Evolutionary conservation across 2,329 filamentous ascomycete species (phyloP), one percentile per base, ranked within the genome.

Genomic region (Aphanoascus verrucosus): DNA sequence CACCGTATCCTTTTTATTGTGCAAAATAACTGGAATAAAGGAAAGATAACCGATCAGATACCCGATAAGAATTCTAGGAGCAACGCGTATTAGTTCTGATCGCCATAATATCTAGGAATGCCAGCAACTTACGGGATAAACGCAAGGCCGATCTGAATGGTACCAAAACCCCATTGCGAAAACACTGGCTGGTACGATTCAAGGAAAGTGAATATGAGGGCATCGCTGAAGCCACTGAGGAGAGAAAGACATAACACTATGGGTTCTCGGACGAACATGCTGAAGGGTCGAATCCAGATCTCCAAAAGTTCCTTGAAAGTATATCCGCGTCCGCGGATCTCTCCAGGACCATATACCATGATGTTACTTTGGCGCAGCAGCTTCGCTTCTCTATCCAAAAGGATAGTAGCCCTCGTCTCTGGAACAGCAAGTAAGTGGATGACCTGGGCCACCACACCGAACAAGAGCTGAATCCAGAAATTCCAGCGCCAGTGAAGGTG

Each of bases 301-400:
- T 72, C 69, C 31, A 80, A 55, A 12, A 85, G 69, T 58, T 84
- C 80, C 56, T 72, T 74, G 49, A 70, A 68, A 1, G 76, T 75
- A 62, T 85, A 77, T 44, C 79, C 74, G 52, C 77, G 72, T 11
- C 69, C 67, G 7, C 78, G 73, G 14, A 88, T 75, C 68, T 93
- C 87, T 56, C 85, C 81, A 0, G 85, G 85, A 1, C 86, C 86
- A 64, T 79, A 87, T 57, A 88, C 67, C 61, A 85, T 82, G 53
- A 77, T 65, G 4, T 80, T 80, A 5, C 70, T 79, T 57, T 73
- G 68, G 49, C 81, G 75, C 31, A 78, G 69, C 49, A 69, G 73
- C 64, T 78, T 79, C 1, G 81, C 81, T 51, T 82, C 77, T 8
- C 68, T 69, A 60, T 82, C 77, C 59, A 84, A 69, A 54, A 83